Percentiles rank a stretch among this genome's conserved stretches.
These are phyloP conservation scores for Nannizziopsis barbatae DNA, from an alignment of 2,329 filamentous ascomycete species.

Conservation along the genomic window DNA sequence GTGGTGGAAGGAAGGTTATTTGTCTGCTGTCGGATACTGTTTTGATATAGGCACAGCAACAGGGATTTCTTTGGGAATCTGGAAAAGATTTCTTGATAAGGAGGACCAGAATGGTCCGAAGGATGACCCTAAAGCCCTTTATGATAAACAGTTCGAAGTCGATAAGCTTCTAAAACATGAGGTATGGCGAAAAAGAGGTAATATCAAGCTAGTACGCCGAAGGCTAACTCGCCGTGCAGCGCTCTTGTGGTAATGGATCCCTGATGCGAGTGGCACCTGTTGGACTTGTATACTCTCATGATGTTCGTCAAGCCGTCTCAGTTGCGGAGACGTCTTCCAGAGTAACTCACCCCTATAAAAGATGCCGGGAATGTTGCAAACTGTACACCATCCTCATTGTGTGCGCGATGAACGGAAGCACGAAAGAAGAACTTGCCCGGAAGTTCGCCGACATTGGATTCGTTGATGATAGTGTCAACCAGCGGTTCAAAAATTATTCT, in stretches of 20 bases:
- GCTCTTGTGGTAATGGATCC: conserved; percentile 32
- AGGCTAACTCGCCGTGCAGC: background rate
- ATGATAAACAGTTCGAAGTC: conserved; percentile 17
- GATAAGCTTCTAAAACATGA: conserved; percentile 15
- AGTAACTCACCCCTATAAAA: conserved; percentile 31
- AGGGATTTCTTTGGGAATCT: conserved; percentile 23
- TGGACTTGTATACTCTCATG: conserved; percentile 23
- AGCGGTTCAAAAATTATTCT: conserved; percentile 16
- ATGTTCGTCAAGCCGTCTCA: conserved; percentile 18
- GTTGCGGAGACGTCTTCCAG: conserved; percentile 22
- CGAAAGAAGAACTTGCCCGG: conserved; percentile 20
- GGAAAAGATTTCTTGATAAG: conserved; percentile 18
- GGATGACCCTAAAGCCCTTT: conserved; percentile 2
- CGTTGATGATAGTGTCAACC: conserved; percentile 14
- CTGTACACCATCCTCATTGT: conserved; percentile 28
- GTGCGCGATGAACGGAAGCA: conserved; percentile 21
- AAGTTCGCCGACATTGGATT: conserved; percentile 18
- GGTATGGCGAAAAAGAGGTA: background rate
- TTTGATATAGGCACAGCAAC: conserved; percentile 35
- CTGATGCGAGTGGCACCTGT: conserved; percentile 35
- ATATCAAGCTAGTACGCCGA: background rate
- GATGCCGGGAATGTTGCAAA: conserved; percentile 33
- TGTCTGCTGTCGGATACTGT: conserved; percentile 26
- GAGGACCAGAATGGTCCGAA: background rate
- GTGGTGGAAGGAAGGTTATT: conserved; percentile 30